Evolutionary conservation across 306 rosid species (phyloP), one percentile per base, ranked within the genome.

Genomic region (Abrus pulchellus): DNA sequence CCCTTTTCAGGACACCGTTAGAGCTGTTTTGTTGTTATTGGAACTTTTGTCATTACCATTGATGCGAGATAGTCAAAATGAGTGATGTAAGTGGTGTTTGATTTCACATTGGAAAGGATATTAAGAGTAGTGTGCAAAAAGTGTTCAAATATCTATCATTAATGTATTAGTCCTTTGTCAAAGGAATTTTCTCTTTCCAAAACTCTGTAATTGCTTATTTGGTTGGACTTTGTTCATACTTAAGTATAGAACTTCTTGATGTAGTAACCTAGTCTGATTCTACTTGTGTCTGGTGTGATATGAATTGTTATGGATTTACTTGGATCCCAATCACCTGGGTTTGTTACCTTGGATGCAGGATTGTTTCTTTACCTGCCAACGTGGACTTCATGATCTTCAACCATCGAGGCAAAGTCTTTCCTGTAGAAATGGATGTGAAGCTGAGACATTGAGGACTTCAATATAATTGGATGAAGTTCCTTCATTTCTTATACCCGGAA

Each of bases 331-430:
- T 86, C 32, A 50, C 74, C 40, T 14, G 7, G 1, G 47, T 50
- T 40, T 86, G 53, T 75, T 69, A 81, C 72, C 14, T 74, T 85
- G 61, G 74, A 63, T 85, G 86, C 91, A 92, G 97, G 90, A 88
- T 90, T 44, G 97, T 92, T 77, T 90, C 90, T 80, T 87, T 92
- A 73, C 97, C 94, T 11, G 88, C 72, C 80, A 94, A 89, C 86
- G 61, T 81, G 65, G 98, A 94, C 87, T 94, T 94, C 69, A 90
- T 92, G 94, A 86, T 86, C 85, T 94, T 94, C 89, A 94, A 94
- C 87, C 98, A 92, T 74, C 89, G 98, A 54, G 96, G 96, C 83
- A 89, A 79, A 75, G 87, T 80, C 29, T 86, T 87, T 47, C 89
- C 97, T 0, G 11, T 74, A 75, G 87, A 85, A 66, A 54, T 79